Base-by-base conservation (phyloP, 805 yeast genomes). In the Metschnikowia orientalis region DNA sequence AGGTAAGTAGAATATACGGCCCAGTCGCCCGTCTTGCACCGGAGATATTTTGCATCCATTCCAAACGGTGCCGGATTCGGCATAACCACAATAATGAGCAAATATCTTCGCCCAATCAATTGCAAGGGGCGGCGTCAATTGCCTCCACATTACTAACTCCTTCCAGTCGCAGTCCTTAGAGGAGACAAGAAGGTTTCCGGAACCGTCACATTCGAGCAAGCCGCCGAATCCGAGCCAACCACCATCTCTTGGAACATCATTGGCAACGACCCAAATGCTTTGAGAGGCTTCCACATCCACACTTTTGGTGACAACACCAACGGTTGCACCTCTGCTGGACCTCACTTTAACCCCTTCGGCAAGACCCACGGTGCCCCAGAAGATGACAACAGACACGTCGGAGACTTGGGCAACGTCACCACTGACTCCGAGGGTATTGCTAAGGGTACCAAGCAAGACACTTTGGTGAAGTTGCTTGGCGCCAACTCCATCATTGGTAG, bases 271-370 rank as follows among this genome's bases (percentile, higher is more conserved):
- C 71, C 97, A 41, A 81, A 85, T 55, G 90, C 95, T 32, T 69
- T 74, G 59, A 81, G 95, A 67, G 98, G 98, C 34, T 90, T 92
- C 95, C 98, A 92, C 75, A 71, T 92, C 59, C 98, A 92, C 69
- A 82, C 86, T 59, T 92, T 92, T 56, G 98, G 98, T 71, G 98
- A 92, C 73, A 87, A 86, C 79, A 87, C 98, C 68, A 92, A 92
- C 63, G 98, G 98, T 48, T 92, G 98, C 72, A 90, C 95, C 41
- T 85, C 95, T 48, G 96, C 97, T 35, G 97, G 97, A 57, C 95
- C 96, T 40, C 97, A 89, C 71, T 88, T 87, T 77, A 67, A 89
- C 76, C 96, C 96, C 49, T 82, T 81, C 60, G 73, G 76, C 42
- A 82, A 83, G 73, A 76, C 76, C 48, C 97, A 88, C 62, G 97